Evolutionary conservation across 257 asterid species (phyloP).

Genomic region (Apocynum venetum): DNA sequence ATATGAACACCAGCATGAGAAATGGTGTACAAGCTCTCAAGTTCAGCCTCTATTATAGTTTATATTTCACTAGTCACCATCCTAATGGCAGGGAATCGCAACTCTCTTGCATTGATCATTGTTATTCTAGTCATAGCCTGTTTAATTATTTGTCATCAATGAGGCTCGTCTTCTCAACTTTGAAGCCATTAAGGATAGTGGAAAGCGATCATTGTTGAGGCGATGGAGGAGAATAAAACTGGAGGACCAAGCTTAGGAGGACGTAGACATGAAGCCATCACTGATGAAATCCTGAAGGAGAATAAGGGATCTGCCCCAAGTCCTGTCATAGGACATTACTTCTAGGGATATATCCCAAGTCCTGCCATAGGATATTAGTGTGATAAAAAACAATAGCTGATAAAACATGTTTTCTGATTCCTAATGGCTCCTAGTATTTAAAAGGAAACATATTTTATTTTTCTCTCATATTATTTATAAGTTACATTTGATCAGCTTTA

Average conservation of each 20-base stretch:
- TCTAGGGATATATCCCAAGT: too few relatives aligned
- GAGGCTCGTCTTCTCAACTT: slow-evolving; percentile 14
- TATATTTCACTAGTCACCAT: too few relatives aligned
- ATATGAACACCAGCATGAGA: neutral
- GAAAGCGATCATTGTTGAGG: neutral
- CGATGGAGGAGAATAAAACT: neutral
- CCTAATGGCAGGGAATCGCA: slow-evolving; percentile 13
- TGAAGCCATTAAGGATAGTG: slow-evolving; percentile 5
- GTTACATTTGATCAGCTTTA: too few relatives aligned
- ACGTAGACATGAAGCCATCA: neutral
- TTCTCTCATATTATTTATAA: too few relatives aligned
- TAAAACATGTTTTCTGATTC: too few relatives aligned
- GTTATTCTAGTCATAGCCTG: neutral
- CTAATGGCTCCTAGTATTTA: too few relatives aligned
- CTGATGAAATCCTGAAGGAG: neutral
- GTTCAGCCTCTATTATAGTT: too few relatives aligned
- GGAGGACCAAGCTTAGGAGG: slow-evolving; percentile 19
- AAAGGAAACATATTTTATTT: too few relatives aligned
- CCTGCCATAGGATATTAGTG: too few relatives aligned
- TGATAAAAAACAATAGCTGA: too few relatives aligned
- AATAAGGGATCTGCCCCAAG: slow-evolving; percentile 10
- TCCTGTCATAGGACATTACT: slow-evolving; percentile 4
- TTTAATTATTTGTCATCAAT: slow-evolving; percentile 2
- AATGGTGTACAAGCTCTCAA: neutral
- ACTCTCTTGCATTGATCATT: neutral